These are phyloP conservation scores for Monilinia polystroma DNA, from an alignment of 2,329 filamentous ascomycete species.

Conservation along the genomic window DNA sequence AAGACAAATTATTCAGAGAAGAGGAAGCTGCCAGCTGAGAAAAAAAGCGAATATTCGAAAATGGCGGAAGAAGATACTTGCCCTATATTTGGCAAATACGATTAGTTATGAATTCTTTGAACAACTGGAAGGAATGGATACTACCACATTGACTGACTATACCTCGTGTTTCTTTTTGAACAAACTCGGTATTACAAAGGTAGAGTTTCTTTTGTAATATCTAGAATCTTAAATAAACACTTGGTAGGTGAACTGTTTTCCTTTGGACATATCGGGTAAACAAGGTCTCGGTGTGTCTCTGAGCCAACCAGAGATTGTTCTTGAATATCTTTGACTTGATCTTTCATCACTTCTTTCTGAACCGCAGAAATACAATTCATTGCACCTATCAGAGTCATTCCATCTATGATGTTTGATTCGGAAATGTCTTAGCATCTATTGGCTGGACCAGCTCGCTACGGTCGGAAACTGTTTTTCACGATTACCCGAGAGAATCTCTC, in stretches of 20 bases:
- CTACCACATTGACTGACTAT: background rate
- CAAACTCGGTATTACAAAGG: background rate
- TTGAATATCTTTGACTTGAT: background rate
- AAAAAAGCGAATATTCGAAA: background rate
- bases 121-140: background rate
- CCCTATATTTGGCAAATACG: background rate
- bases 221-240: background rate
- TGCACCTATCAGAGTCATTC: background rate
- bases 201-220: background rate
- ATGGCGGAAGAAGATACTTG: background rate
- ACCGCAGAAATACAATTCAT: background rate
- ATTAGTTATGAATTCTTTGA: background rate
- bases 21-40: background rate
- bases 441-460: constrained; percentile 7
- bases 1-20: background rate
- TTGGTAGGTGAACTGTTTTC: background rate
- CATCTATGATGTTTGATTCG: background rate
- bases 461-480: background rate
- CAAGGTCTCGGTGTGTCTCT: no score
- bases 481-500: constrained; percentile 1
- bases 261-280: background rate
- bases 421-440: background rate
- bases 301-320: background rate
- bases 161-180: background rate
- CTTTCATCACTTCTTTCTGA: background rate